These are phyloP conservation scores for Blastocystis sp. DNA, from an alignment of 352 stramenopile genomes.

Conservation along the genomic window DNA sequence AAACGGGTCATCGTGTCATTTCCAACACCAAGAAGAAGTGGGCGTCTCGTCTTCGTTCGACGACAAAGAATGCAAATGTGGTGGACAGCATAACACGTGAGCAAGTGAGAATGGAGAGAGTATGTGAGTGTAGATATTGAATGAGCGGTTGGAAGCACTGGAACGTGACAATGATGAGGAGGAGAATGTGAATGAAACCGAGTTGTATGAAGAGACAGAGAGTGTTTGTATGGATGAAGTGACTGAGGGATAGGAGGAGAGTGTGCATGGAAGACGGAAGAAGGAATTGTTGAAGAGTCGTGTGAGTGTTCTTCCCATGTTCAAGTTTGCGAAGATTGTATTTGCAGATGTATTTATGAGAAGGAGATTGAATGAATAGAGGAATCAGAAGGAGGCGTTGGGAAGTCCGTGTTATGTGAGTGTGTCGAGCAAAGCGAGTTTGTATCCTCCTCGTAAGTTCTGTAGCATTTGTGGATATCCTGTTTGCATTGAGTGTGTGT, in stretches of 20 bases:
- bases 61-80: background rate
- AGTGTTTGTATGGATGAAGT: background rate
- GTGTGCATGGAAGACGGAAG: background rate
- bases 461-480: conserved; percentile 41
- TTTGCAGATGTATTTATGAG: background rate
- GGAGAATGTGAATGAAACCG: conserved; percentile 1
- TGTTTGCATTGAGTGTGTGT: background rate
- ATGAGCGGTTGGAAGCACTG: conserved; percentile 12
- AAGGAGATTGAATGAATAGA: background rate
- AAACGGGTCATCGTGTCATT: background rate
- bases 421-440: background rate
- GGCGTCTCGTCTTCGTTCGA: background rate
- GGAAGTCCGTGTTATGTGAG: background rate
- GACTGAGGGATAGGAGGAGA: background rate
- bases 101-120: background rate
- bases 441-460: background rate
- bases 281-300: background rate
- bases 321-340: conserved; percentile 26
- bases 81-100: background rate
- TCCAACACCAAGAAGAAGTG: conserved; percentile 1
- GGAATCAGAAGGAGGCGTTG: background rate
- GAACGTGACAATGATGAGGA: conserved; percentile 34
- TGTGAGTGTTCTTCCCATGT: background rate
- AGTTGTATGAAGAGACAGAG: conserved; percentile 7
- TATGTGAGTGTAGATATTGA: background rate